phyloP scores from a whole-genome alignment of 345 rosid genomes.

The Physaria fendleri region DNA sequence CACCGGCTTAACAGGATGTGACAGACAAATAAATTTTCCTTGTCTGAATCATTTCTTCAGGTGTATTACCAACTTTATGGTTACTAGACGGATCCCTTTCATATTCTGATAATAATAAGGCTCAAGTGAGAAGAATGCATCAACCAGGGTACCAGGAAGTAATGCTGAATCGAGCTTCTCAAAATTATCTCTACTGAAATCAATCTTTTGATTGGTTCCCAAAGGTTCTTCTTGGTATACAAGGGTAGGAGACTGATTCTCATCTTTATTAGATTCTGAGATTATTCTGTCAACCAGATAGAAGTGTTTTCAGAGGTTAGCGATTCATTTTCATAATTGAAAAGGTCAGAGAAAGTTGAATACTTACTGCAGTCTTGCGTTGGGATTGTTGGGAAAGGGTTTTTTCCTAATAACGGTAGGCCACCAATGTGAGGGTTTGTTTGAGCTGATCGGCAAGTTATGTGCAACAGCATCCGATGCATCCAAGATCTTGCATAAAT shows the following conservation, averaged over 20 bases:
- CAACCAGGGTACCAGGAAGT: constrained; percentile 45
- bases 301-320: not conserved
- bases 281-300: constrained; percentile 51
- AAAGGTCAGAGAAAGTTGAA: not conserved
- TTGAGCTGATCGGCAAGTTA: constrained; percentile 34
- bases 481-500: constrained; percentile 52
- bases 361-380: constrained; percentile 71
- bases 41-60: constrained; percentile 11
- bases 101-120: constrained; percentile 53
- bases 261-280: constrained; percentile 32
- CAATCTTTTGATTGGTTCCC: constrained; percentile 45
- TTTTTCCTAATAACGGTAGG: constrained; percentile 37
- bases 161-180: constrained; percentile 43
- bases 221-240: constrained; percentile 43
- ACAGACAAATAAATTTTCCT: not conserved
- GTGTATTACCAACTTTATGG: constrained; percentile 50
- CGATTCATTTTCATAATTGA: not conserved
- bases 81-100: constrained; percentile 65
- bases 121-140: constrained; percentile 61
- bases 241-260: constrained; percentile 38
- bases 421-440: constrained; percentile 60
- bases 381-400: constrained; percentile 39
- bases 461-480: constrained; percentile 42
- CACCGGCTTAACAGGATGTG: constrained; percentile 3
- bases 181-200: constrained; percentile 36